These are phyloP conservation scores for Cordyceps cateniannulata DNA, from an alignment of 2,329 filamentous ascomycete species.

Conservation along the genomic window DNA sequence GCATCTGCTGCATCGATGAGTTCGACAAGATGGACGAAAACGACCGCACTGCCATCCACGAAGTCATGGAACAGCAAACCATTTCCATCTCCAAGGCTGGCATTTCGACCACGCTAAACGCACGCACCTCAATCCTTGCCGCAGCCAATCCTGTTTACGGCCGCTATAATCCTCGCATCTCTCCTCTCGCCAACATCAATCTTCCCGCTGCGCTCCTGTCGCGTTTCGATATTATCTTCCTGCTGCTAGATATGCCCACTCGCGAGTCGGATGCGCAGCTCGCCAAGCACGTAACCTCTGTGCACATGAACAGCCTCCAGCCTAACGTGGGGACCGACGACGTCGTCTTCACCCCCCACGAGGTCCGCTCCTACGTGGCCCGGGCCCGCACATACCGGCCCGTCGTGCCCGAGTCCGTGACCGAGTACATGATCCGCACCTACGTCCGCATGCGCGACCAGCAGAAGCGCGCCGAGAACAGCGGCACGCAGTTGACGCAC, in stretches of 20 bases:
- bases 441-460: constrained; percentile 92
- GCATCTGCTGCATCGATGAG: constrained; percentile 81
- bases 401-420: constrained; percentile 74
- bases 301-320: constrained; percentile 95
- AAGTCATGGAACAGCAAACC: constrained; percentile 85
- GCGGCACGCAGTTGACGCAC: constrained; percentile 88
- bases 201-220: constrained; percentile 93
- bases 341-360: constrained; percentile 82
- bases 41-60: constrained; percentile 75
- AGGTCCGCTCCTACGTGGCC: constrained; percentile 94
- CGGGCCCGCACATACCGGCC: constrained; percentile 86
- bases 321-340: constrained; percentile 59
- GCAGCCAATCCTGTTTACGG: constrained; percentile 97
- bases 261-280: constrained; percentile 89
- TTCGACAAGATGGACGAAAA: constrained; percentile 88
- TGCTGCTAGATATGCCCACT: constrained; percentile 89
- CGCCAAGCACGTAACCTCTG: constrained; percentile 89
- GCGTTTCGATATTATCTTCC: constrained; percentile 94
- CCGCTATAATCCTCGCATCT: constrained; percentile 95
- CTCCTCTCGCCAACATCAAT: constrained; percentile 98
- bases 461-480: constrained; percentile 84
- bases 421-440: constrained; percentile 94
- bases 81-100: constrained; percentile 76
- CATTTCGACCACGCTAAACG: constrained; percentile 76
- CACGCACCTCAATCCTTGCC: constrained; percentile 89